These are phyloP conservation scores for Alternaria burnsii DNA, from an alignment of 2,329 filamentous ascomycete genomes.

Conservation along the genomic window DNA sequence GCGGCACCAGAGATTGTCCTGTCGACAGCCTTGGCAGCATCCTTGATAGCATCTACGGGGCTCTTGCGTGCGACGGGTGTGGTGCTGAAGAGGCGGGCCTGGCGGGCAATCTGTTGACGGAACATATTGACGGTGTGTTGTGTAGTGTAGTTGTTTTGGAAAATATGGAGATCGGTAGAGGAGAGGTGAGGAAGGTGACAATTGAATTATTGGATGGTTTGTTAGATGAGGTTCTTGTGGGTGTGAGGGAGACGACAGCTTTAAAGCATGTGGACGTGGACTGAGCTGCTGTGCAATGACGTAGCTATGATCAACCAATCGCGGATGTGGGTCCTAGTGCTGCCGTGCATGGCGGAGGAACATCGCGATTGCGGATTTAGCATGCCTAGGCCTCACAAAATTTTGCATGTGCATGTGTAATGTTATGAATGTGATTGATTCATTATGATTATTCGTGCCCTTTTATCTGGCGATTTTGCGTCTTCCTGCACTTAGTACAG, in stretches of 20 bases:
- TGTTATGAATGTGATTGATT: conserved; percentile 1
- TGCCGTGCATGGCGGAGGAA: background rate
- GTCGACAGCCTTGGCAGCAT: conserved; percentile 66
- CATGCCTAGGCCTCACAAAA: conserved; percentile 1
- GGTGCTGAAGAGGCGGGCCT: conserved; percentile 64
- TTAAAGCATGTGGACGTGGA: conserved; percentile 25
- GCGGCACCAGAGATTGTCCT: conserved; percentile 63
- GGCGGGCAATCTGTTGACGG: conserved; percentile 55
- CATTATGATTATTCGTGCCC: background rate
- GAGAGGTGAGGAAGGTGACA: background rate
- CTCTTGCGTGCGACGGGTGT: conserved; percentile 60
- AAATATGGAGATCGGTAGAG: conserved; percentile 6
- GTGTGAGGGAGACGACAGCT: conserved; percentile 20
- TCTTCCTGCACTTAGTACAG: conserved; percentile 43
- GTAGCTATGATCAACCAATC: conserved; percentile 30
- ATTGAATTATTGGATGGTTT: conserved; percentile 17
- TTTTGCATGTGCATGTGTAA: conserved; percentile 1
- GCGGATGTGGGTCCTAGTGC: conserved; percentile 11
- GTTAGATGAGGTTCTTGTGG: conserved; percentile 10
- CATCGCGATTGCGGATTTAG: conserved; percentile 14
- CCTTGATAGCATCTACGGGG: conserved; percentile 64
- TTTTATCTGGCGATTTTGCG: background rate
- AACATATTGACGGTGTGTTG: conserved; percentile 52
- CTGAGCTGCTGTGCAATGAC: conserved; percentile 27
- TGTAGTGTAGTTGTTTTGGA: conserved; percentile 8